phyloP scores from a whole-genome alignment of 2,329 filamentous ascomycete genomes.

The Sarocladium strictum region DNA sequence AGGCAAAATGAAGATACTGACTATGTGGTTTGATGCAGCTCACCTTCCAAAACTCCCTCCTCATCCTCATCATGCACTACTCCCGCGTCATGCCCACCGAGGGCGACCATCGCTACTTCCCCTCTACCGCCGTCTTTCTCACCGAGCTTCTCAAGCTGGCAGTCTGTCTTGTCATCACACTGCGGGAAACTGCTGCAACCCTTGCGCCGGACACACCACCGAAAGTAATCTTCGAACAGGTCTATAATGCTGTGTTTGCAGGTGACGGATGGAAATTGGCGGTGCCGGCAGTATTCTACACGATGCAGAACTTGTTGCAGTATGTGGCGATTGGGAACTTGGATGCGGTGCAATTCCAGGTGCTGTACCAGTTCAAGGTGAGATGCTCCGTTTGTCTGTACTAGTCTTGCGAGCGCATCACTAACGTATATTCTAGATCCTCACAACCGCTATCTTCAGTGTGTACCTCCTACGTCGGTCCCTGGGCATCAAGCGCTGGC shows the following conservation, averaged over 20 bases:
- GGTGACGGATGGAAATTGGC: slow-evolving; percentile 93
- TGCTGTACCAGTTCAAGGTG: slow-evolving; percentile 86
- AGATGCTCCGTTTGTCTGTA: slow-evolving; percentile 11
- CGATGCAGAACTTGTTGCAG: slow-evolving; percentile 86
- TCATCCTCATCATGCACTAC: slow-evolving; percentile 86
- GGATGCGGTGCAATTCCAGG: slow-evolving; percentile 88
- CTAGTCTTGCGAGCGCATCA: too few relatives aligned
- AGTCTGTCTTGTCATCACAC: slow-evolving; percentile 77
- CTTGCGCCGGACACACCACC: slow-evolving; percentile 74
- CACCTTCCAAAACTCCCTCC: slow-evolving; percentile 67
- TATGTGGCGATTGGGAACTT: slow-evolving; percentile 89
- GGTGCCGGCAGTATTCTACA: slow-evolving; percentile 82
- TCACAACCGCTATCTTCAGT: slow-evolving; percentile 84
- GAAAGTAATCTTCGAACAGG: slow-evolving; percentile 71
- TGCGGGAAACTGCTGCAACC: slow-evolving; percentile 78
- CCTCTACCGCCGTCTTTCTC: slow-evolving; percentile 89
- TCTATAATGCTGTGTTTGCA: slow-evolving; percentile 76
- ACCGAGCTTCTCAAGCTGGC: slow-evolving; percentile 88
- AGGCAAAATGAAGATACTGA: too few relatives aligned
- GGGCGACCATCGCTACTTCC: slow-evolving; percentile 81
- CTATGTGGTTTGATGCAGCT: slow-evolving; percentile 58
- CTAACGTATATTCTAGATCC: slow-evolving; percentile 58
- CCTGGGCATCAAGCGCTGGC: slow-evolving; percentile 70
- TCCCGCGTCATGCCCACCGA: slow-evolving; percentile 85
- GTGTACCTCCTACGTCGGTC: slow-evolving; percentile 68